Base-by-base conservation (phyloP, 495 filamentous ascomycete genomes). In the Daldinia childiae region DNA sequence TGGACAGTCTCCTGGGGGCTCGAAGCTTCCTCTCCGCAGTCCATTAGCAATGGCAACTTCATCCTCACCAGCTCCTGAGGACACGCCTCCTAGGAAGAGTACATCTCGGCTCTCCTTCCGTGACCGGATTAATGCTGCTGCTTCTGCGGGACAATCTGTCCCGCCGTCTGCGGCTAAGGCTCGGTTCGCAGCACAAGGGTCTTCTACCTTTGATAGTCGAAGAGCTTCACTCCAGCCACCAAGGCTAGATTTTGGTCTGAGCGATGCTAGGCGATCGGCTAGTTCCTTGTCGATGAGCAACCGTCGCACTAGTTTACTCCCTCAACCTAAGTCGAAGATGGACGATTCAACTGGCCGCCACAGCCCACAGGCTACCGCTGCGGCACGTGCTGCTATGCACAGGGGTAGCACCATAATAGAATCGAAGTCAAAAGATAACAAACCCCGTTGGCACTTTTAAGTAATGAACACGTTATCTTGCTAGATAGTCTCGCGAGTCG, bases 261-360 rank as follows among this genome's bases (percentile, higher is more conserved):
- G 64, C 52, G 34, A 77, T 30, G 24, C 61, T 29, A 76, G 71
- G 50, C 78, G 86, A 24, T 81, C 86, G 12, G 79, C 81, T 48
- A 86, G 84, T 71, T 87, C 85, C 6, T 57, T 87, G 21, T 81
- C 84, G 0, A 64, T 72, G n/a, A 74, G 73, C 27, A 79, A 73
- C 45, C 76, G 85, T 48, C 82, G 86, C 7, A 69, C 72, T 5
- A 88, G 85, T 62, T 65, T 88, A 66, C 79, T 89, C 3, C 87
- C 87, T 30, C 81, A 84, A 64, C 84, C 86, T 1, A 82, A 65
- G 58, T 69, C 75, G 15, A 62, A 36, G 29, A 32, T 32, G 24
- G 72, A 73, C 6, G 63, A 69, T n/a, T 52, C 50, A 2, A 74
- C 74, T 2, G 82, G 82, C 5, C 72, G 81, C n/a, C 70, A 77